Base-by-base conservation (phyloP, 2,329 filamentous ascomycete species). In the Trichoderma koningiopsis region DNA sequence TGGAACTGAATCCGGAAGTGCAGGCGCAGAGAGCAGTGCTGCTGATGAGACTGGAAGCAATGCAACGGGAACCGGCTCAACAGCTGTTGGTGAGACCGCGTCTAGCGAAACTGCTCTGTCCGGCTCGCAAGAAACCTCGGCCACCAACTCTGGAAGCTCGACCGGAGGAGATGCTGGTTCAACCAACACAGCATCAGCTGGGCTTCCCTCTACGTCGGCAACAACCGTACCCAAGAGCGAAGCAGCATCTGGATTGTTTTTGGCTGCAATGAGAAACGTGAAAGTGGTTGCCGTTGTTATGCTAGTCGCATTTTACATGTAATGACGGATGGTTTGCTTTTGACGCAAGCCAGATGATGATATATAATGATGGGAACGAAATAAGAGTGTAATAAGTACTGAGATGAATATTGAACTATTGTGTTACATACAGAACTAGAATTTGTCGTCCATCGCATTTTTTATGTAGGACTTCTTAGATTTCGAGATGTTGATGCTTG, bases 281-380 rank as follows among this genome's bases (percentile, higher is more conserved):
- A 67, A 67, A 43, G 55, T 31, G 4, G 40, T 52, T 58, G 64
- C 14, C 6, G 40, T 29, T 19, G 22, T 52, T 11, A 67, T 67
- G 64, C 27, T 67, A 49, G 22, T 52, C 14, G 64, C 40, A 59
- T 35, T 67, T 33, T 58, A 52, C 40, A 22, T 67, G 14, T 59
- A 59, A 59, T 27, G 27, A 6, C 8, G 37, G 29, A 24, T 29
- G 4, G 5, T 8, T 13, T 29, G 33, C 2, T 33, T 24, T 43
- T 33, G 19, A 11, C 14, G 7, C 19, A n/a, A 64, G 5, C 22
- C 7, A n/a, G n/a, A 47, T 47, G n/a, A 47, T n/a, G 6, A 43
- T 13, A 22, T 24, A 13, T 49, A 49, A 49, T 24, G 22, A 49
- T 49, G 40, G 16, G 3, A 49, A 49, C 24, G 47, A 49, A 11